phyloP scores from a whole-genome alignment of 2,329 filamentous ascomycete species.

The Ilyonectria sp. region DNA sequence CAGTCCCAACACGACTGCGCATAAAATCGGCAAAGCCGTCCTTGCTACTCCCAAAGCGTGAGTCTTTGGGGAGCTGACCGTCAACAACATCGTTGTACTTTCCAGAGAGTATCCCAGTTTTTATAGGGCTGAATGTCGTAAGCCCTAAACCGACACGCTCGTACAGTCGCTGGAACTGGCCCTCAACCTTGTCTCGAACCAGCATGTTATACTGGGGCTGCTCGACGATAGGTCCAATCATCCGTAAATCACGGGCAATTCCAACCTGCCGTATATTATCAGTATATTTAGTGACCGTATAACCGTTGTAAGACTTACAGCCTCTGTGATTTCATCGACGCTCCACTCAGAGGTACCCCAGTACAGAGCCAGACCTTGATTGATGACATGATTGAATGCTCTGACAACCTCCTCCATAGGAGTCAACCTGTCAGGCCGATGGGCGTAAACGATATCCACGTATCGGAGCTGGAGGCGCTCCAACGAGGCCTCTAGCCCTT shows the following conservation, averaged over 20 bases:
- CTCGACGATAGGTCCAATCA: constrained; percentile 76
- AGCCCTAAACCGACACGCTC: constrained; percentile 70
- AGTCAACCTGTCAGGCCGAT: constrained; percentile 76
- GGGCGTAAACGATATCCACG: constrained; percentile 79
- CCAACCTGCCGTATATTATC: constrained; percentile 54
- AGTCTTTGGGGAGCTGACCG: constrained; percentile 66
- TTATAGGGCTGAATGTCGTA: constrained; percentile 73
- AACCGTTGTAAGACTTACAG: constrained; percentile 50
- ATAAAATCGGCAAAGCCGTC: constrained; percentile 71
- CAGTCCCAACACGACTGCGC: constrained; percentile 57
- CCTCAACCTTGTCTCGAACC: constrained; percentile 72
- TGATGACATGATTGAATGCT: constrained; percentile 79
- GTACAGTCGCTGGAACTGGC: constrained; percentile 74
- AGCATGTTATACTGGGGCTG: constrained; percentile 79
- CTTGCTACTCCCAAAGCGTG: constrained; percentile 70
- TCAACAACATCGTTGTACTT: constrained; percentile 74
- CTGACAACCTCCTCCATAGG: constrained; percentile 81
- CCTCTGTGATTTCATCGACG: constrained; percentile 77
- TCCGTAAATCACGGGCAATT: constrained; percentile 70
- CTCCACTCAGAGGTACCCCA: constrained; percentile 76
- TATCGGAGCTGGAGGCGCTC: constrained; percentile 70
- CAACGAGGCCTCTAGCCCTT: constrained; percentile 68
- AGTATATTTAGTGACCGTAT: neutral
- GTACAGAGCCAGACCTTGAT: constrained; percentile 78
- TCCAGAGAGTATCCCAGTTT: constrained; percentile 71